phyloP scores from a whole-genome alignment of 1,284 basidiomycete species.

The Leccinum subrobustum region DNA sequence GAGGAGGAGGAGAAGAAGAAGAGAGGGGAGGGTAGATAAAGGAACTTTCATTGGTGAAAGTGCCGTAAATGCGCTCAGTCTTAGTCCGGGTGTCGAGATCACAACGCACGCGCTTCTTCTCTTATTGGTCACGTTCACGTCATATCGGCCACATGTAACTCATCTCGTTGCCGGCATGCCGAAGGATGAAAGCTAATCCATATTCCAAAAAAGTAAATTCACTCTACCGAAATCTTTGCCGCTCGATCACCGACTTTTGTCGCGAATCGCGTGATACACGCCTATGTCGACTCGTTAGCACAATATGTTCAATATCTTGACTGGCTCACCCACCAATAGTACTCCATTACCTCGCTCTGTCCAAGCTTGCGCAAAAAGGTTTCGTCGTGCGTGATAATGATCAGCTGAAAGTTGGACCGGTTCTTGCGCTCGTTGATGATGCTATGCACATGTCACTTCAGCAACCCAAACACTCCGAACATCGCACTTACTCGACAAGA shows the following conservation, averaged over 20 bases:
- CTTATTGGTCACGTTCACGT: not conserved
- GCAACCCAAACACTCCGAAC: not conserved
- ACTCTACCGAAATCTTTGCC: slow-evolving; percentile 59
- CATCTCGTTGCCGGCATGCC: slow-evolving; percentile 7
- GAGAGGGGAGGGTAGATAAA: not conserved
- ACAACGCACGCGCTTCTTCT: slow-evolving; percentile 8
- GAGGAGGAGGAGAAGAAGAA: not conserved
- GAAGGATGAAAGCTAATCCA: slow-evolving; percentile 4
- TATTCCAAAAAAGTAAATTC: slow-evolving; percentile 8
- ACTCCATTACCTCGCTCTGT: slow-evolving; percentile 85
- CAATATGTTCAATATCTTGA: not conserved
- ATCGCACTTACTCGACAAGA: slow-evolving; percentile 78
- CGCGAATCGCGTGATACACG: slow-evolving; percentile 57
- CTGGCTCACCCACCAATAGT: slow-evolving; percentile 68
- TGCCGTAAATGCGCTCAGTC: slow-evolving; percentile 13
- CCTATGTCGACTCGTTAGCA: slow-evolving; percentile 34
- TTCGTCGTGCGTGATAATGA: slow-evolving; percentile 98
- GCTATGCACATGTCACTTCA: slow-evolving; percentile 39
- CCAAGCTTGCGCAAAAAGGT: slow-evolving; percentile 83
- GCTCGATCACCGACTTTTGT: slow-evolving; percentile 74
- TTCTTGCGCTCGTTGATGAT: slow-evolving; percentile 90
- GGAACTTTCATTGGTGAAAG: not conserved
- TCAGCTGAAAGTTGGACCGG: slow-evolving; percentile 93
- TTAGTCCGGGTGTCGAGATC: slow-evolving; percentile 14
- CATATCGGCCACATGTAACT: slow-evolving; percentile 9